phyloP scores from a whole-genome alignment of 768 basidiomycete species.

The Mycena alexandri region DNA sequence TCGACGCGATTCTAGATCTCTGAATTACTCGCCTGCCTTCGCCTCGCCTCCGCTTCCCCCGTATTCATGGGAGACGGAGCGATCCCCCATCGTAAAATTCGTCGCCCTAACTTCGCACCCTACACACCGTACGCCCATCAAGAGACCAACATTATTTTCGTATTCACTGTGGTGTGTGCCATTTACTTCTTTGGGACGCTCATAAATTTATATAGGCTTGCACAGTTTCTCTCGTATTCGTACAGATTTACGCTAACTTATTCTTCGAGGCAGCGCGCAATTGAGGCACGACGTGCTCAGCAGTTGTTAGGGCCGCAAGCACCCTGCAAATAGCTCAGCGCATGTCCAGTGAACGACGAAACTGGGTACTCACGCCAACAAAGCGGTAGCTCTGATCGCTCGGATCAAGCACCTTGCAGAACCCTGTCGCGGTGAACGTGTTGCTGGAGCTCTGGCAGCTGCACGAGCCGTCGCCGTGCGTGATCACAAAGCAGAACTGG shows the following conservation, averaged over 20 bases:
- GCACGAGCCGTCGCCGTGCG: constrained; percentile 22
- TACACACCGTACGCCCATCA: too few species aligned
- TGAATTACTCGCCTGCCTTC: too few species aligned
- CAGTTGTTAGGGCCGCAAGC: constrained; percentile 24
- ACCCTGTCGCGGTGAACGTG: constrained; percentile 22
- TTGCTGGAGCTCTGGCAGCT: constrained; percentile 24
- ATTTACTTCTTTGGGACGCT: too few species aligned
- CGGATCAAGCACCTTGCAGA: constrained; percentile 21
- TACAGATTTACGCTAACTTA: constrained; percentile 10
- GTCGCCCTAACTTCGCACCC: too few species aligned
- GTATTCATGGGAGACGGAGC: too few species aligned
- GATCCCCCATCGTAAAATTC: too few species aligned
- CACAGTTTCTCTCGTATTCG: constrained; percentile 16
- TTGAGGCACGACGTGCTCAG: constrained; percentile 14
- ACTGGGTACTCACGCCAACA: constrained; percentile 11
- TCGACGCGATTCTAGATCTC: too few species aligned
- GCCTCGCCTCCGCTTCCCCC: too few species aligned
- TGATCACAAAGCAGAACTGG: constrained; percentile 29
- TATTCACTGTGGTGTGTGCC: too few species aligned
- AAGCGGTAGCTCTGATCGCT: constrained; percentile 27
- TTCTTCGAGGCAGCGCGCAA: not conserved
- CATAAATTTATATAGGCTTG: constrained; percentile 13
- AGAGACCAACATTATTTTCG: too few species aligned
- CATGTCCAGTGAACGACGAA: not conserved
- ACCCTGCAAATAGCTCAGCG: constrained; percentile 21